phyloP scores from a whole-genome alignment of 345 rosid species.

The Populus euphratica region DNA sequence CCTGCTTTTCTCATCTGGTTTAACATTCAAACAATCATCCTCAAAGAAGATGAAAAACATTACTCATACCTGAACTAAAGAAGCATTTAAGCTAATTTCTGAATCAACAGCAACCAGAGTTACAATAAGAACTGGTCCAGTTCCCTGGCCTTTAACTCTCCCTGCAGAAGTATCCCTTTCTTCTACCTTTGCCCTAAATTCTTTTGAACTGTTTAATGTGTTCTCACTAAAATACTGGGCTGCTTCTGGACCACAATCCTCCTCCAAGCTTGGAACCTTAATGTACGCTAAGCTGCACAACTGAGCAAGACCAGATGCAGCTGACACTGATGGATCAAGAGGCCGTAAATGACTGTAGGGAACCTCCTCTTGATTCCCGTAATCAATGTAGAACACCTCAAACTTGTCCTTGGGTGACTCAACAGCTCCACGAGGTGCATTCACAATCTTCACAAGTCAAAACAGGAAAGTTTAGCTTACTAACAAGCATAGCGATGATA shows the following conservation, averaged over 20 bases:
- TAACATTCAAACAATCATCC: neutral
- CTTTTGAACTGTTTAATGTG: constrained; percentile 57
- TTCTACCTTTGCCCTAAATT: constrained; percentile 73
- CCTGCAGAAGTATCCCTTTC: constrained; percentile 88
- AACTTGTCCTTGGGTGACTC: constrained; percentile 67
- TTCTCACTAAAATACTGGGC: constrained; percentile 67
- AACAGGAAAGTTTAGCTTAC: constrained; percentile 1
- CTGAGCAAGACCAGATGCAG: constrained; percentile 84
- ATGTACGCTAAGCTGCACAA: constrained; percentile 87
- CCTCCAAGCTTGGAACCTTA: constrained; percentile 77
- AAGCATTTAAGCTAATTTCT: constrained; percentile 78
- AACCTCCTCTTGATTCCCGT: constrained; percentile 90
- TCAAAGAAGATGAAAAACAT: neutral
- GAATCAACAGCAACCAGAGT: constrained; percentile 72
- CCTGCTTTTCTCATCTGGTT: neutral
- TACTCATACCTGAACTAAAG: constrained; percentile 74
- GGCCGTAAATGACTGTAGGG: constrained; percentile 68
- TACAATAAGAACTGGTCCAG: constrained; percentile 64
- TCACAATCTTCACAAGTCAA: constrained; percentile 57
- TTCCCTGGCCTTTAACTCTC: constrained; percentile 91
- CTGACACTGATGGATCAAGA: constrained; percentile 65
- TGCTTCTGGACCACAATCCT: constrained; percentile 82
- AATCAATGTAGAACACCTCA: constrained; percentile 93
- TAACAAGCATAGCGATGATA: neutral
- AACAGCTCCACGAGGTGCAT: constrained; percentile 71